These are phyloP conservation scores for Paraconiothyrium sp. DNA, from an alignment of 2,329 filamentous ascomycete species.

Conservation along the genomic window DNA sequence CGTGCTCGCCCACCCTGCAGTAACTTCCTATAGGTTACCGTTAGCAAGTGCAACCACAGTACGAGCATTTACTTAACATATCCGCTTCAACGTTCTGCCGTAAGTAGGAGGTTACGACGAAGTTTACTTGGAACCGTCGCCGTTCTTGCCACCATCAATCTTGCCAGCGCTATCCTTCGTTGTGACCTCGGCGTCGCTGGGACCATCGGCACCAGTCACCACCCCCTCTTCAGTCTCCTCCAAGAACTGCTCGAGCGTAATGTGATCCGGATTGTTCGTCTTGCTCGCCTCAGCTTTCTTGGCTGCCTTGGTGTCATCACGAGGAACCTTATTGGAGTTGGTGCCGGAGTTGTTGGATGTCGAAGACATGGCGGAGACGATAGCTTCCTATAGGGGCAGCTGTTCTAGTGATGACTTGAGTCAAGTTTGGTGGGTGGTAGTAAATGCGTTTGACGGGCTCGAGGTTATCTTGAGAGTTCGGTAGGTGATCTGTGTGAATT, in stretches of 20 bases:
- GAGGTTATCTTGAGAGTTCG: background rate
- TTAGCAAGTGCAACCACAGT: background rate
- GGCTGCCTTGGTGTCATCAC: background rate
- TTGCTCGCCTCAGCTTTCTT: slow-evolving; percentile 4
- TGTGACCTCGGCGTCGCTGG: background rate
- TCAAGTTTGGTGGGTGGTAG: background rate
- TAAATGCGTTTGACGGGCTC: background rate
- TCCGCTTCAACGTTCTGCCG: background rate
- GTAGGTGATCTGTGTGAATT: background rate
- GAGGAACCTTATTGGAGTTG: background rate
- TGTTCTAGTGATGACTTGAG: background rate
- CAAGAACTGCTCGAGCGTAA: background rate
- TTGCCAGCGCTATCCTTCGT: background rate
- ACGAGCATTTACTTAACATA: background rate
- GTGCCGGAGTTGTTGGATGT: background rate
- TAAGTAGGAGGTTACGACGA: background rate
- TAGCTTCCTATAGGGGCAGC: background rate
- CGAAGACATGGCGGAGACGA: background rate
- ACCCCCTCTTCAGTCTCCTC: background rate
- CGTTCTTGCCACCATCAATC: background rate
- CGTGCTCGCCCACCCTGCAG: background rate
- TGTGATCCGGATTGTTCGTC: background rate
- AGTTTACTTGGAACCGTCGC: background rate
- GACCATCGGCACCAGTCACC: background rate
- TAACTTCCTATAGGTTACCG: background rate